Evolutionary conservation across 106 monocot genomes (phyloP), one percentile per base, ranked within the genome.

Genomic region (Narthecium ossifragum): DNA sequence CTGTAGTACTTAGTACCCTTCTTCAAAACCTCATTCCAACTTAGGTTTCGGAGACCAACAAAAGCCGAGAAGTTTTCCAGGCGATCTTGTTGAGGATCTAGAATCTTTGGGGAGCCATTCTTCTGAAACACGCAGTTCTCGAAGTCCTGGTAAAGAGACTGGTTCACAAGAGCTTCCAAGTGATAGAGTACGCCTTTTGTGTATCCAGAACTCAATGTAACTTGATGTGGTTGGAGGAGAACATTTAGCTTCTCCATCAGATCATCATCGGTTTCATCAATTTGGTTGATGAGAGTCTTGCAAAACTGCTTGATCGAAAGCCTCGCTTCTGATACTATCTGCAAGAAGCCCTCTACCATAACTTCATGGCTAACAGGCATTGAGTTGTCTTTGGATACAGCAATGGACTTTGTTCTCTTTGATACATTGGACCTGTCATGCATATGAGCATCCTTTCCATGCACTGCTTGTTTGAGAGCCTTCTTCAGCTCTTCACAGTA

Each of bases 281-380:
- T 68, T 48, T 74, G 73, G 67, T 69, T 68, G 31, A 86, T 55
- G 11, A 96, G 73, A 14, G 65, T 75, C 64, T 68, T 84, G 78
- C 90, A 96, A 49, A 96, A 84, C 15, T 96, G 94, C 39, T 80
- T 86, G 1, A 96, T 75, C 0, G 94, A 96, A 17, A 96, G 81
- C 43, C 86, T 76, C 4, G 94, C 77, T 62, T 96, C 94, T 2
- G 86, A 86, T 1, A 84, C 94, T 26, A 96, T 74, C 68, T 96
- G 94, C 49, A 94, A 65, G 64, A 96, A 96, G n/a, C 94, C 94
- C 54, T 96, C 94, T 13, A 96, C 73, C 90, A 96, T 86, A 24
- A 78, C 90, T 57, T 86, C 90, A 37, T 81, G 74, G 62, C 86
- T 90, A 10, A 96, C 90, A 3, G 94, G 94, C 77, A 86, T 61